Evolutionary conservation across 2,329 filamentous ascomycete species (phyloP).

Genomic region (Pestalotiopsis sp.): DNA sequence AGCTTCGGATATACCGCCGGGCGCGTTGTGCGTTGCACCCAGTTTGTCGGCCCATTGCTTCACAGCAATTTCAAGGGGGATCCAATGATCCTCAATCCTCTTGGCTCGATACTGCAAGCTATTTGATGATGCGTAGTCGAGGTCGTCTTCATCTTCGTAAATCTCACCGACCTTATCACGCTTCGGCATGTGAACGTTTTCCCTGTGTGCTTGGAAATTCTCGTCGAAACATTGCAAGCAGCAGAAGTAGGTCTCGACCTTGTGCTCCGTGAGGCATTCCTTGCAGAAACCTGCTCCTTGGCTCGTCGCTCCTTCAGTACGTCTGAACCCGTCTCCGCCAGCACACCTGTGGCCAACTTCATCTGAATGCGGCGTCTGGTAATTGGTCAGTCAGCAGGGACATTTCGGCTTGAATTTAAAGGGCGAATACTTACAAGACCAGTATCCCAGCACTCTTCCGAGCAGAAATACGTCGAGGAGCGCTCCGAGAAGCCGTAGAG

Average conservation of each 20-base stretch:
- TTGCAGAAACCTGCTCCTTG: constrained; percentile 38
- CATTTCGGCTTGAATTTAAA: not conserved
- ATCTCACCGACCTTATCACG: constrained; percentile 27
- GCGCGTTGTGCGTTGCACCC: not conserved
- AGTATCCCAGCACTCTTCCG: constrained; percentile 41
- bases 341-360: constrained; percentile 37
- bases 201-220: constrained; percentile 44
- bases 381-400: not conserved
- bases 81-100: constrained; percentile 29
- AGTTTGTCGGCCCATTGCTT: constrained; percentile 55
- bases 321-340: constrained; percentile 42
- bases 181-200: constrained; percentile 33
- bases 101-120: constrained; percentile 26
- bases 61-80: constrained; percentile 31
- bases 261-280: constrained; percentile 40
- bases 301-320: constrained; percentile 32
- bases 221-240: constrained; percentile 42
- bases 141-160: constrained; percentile 26
- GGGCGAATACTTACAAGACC: constrained; percentile 40
- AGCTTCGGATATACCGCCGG: not conserved
- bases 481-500: constrained; percentile 37
- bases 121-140: constrained; percentile 26
- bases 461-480: constrained; percentile 48
- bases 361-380: not conserved
- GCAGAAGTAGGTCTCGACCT: constrained; percentile 43